A percentile compares a stretch with the other conserved stretches of the same genome.
phyloP scores from a whole-genome alignment of 495 filamentous ascomycete species.

The Hypomontagnella submonticulosa region DNA sequence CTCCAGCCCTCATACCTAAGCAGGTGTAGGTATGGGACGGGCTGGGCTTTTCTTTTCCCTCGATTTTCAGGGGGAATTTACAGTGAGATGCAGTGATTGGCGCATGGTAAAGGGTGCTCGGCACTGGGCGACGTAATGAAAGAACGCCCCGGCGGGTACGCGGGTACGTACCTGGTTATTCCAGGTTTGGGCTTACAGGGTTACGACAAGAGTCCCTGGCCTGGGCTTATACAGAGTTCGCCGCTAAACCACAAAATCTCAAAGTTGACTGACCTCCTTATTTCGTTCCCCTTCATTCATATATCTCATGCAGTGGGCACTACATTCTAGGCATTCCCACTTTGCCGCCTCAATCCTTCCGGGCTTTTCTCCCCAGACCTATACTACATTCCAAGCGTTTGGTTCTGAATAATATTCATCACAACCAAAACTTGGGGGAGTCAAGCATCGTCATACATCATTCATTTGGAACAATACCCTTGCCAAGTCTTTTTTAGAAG shows the following conservation, averaged over 20 bases:
- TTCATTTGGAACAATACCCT: slow-evolving; percentile 36
- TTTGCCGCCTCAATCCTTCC: slow-evolving; percentile 27
- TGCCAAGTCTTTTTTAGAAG: slow-evolving; percentile 15
- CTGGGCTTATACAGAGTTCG: background rate
- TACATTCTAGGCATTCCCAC: slow-evolving; percentile 2
- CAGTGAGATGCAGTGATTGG: slow-evolving; percentile 27
- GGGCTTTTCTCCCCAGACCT: slow-evolving; percentile 22
- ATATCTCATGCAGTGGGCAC: slow-evolving; percentile 33
- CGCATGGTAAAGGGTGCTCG: slow-evolving; percentile 28
- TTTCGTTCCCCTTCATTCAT: slow-evolving; percentile 29
- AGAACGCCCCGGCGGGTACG: slow-evolving; percentile 28
- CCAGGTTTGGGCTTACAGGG: background rate
- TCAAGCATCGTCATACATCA: slow-evolving; percentile 25
- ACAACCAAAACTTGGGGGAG: slow-evolving; percentile 8
- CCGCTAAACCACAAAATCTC: background rate
- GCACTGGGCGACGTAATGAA: slow-evolving; percentile 40
- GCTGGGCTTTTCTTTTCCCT: slow-evolving; percentile 9
- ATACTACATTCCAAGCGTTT: slow-evolving; percentile 13
- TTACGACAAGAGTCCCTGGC: background rate
- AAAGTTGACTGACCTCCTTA: slow-evolving; percentile 27
- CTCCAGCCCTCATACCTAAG: slow-evolving; percentile 4
- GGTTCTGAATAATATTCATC: slow-evolving; percentile 15
- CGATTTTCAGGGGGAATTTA: slow-evolving; percentile 31
- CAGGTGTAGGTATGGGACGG: background rate
- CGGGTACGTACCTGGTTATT: slow-evolving; percentile 17